Evolutionary conservation across 805 yeast species (phyloP), one percentile per base, ranked within the genome.

Genomic region (Saturnispora quitensis): DNA sequence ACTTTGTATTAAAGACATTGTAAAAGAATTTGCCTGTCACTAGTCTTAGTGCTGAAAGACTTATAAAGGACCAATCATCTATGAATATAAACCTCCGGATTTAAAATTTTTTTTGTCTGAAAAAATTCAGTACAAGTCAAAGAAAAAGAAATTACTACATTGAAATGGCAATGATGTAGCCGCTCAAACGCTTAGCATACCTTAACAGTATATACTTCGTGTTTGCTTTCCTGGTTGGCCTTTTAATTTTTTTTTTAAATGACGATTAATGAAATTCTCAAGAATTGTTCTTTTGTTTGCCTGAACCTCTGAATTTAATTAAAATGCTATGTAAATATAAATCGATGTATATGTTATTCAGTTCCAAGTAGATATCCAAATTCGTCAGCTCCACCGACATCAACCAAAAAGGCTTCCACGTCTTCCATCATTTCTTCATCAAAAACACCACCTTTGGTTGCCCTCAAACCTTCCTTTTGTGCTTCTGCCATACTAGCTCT

Each of bases 401-500:
- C 87, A 20, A 79, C 80, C 47, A 82, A 63, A 12, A 77, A 73
- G 57, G 85, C 87, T 61, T 86, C 93, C 40, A 86, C 87, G 60
- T 83, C 87, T 9, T 81, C 81, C 60, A 86, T 65, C 3, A 88
- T 82, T 53, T 78, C 79, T 63, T 86, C 93, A 62, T 85, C 83
- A 64, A 86, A 86, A 51, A 86, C 68, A 5, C 95, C 95, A 55
- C 80, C 78, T 60, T 79, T 84, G 0, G 95, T 86, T 18, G 84
- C 81, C 56, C 91, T 71, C 58, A 81, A 70, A 10, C 90, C 90
- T 62, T 86, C 91, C 9, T 81, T 77, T 8, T 82, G 84, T 4
- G 93, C 90, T 59, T 85, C 93, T 2, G 74, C 84, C 50, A 80
- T 75, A 53, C 87, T 81, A 47, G 84, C 83, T 58, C 86, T 72